Conservation (phyloP, 345 rosid genomes). For the Aquilaria sinensis region DNA sequence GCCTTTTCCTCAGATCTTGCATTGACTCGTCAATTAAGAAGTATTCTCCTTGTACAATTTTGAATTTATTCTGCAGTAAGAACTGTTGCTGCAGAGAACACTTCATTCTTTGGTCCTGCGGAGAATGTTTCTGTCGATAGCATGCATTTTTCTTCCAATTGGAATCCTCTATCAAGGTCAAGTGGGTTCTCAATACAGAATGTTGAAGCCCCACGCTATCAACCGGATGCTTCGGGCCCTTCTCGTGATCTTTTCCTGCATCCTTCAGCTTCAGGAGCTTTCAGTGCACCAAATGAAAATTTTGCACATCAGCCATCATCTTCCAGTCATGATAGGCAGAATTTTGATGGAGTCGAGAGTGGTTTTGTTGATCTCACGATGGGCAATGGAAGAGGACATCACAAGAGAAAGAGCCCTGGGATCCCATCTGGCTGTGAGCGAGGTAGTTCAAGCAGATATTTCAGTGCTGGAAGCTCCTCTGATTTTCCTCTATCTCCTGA, state of each 20-base stretch:
- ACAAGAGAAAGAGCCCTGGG: conserved; percentile 74
- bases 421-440: conserved; percentile 58
- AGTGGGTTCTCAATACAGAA: conserved; percentile 43
- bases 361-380: conserved; percentile 44
- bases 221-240: conserved; percentile 44
- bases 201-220: conserved; percentile 48
- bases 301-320: conserved; percentile 50
- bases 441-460: conserved; percentile 64
- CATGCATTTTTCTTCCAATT: conserved; percentile 46
- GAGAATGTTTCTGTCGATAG: conserved; percentile 47
- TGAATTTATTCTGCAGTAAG: conserved; percentile 36
- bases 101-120: conserved; percentile 40
- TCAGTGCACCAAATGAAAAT: conserved; percentile 43
- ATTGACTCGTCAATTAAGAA: not conserved
- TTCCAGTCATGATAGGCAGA: conserved; percentile 48
- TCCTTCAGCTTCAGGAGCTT: conserved; percentile 34
- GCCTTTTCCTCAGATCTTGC: not conserved
- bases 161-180: conserved; percentile 56
- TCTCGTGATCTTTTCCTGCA: conserved; percentile 42
- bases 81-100: conserved; percentile 38
- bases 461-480: conserved; percentile 56
- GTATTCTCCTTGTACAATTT: too few species aligned
- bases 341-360: conserved; percentile 40
- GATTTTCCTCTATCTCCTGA: conserved; percentile 47
- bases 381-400: conserved; percentile 53